Evolutionary conservation across 495 filamentous ascomycete species (phyloP), one percentile per base, ranked within the genome.

Genomic region (Tuber melanosporum): DNA sequence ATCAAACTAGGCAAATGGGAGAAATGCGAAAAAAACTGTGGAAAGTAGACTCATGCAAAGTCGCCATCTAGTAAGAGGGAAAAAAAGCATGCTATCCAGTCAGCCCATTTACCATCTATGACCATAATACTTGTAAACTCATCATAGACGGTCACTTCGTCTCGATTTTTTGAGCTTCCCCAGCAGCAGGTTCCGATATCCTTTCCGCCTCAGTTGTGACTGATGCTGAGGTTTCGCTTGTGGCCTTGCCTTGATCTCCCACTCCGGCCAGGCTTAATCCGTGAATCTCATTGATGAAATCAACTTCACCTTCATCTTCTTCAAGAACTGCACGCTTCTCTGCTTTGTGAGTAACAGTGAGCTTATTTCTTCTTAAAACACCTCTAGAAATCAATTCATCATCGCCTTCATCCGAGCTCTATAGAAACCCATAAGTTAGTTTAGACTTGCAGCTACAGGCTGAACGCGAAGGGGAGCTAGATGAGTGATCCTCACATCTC

Each of bases 401-500:
- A 43, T 82, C 80, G 15, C 82, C 81, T 32, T 82, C 81, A 46
- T 82, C 81, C 26, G 81, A 82, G 36, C 80, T 82, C 77, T 82
- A 72, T 44, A 76, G 47, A 70, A 46, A 70, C 46, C 15, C 49
- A 46, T n/a, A 73, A 15, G 69, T 80, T 80, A 80, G 77, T 70
- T 45, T 42, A 74, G 42, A 46, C 43, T 17, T 9, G 42, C 41
- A 46, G 52, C 70, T 36, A 76, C 45, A 20, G 36, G 36, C 4
- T 66, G 57, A 12, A 32, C 43, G 36, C 22, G 39, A n/a, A 52
- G 41, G n/a, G 36, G 74, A 43, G 20, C 49, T 26, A 26, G 62
- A 72, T 71, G 75, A 72, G 57, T 32, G 43, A 47, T 49, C 69
- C 74, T 57, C 79, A 82, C 81, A 72, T 82, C 81, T 32, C 74